These are phyloP conservation scores for Annona cherimola DNA, from an alignment of 164 flowering plant genomes.

Conservation along the genomic window DNA sequence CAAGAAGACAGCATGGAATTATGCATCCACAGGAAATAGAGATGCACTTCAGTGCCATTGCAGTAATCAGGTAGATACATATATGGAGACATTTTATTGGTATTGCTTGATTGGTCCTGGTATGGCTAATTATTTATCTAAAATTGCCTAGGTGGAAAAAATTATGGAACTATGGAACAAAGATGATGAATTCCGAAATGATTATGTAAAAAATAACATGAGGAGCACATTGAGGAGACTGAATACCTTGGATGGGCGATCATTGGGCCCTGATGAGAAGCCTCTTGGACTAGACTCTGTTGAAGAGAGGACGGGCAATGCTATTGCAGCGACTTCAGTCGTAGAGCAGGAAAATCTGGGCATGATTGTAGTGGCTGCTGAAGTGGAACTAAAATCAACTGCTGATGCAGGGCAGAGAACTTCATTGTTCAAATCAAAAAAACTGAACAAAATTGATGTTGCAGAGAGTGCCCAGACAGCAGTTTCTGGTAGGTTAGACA, in stretches of 20 bases:
- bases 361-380: constrained; percentile 11
- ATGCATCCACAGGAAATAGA: constrained; percentile 38
- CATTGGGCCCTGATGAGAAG: constrained; percentile 78
- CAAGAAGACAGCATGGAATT: constrained; percentile 35
- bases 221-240: constrained; percentile 68
- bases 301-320: constrained; percentile 22
- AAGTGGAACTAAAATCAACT: constrained; percentile 16
- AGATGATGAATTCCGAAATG: constrained; percentile 61
- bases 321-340: constrained; percentile 18
- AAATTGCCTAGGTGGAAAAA: constrained; percentile 46
- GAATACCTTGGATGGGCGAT: constrained; percentile 72
- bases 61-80: constrained; percentile 45
- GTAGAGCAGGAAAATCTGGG: constrained; percentile 18
- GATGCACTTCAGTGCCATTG: constrained; percentile 51
- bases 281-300: constrained; percentile 27
- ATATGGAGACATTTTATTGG: background rate
- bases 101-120: background rate
- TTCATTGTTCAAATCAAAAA: constrained; percentile 25
- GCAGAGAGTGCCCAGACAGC: constrained; percentile 19
- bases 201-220: constrained; percentile 54
- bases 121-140: background rate
- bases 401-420: constrained; percentile 30
- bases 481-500: constrained; percentile 28
- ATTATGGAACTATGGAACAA: constrained; percentile 69
- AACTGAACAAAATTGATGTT: constrained; percentile 19